Base-by-base conservation (phyloP, 2,329 filamentous ascomycete species). In the Colletotrichum sp. region DNA sequence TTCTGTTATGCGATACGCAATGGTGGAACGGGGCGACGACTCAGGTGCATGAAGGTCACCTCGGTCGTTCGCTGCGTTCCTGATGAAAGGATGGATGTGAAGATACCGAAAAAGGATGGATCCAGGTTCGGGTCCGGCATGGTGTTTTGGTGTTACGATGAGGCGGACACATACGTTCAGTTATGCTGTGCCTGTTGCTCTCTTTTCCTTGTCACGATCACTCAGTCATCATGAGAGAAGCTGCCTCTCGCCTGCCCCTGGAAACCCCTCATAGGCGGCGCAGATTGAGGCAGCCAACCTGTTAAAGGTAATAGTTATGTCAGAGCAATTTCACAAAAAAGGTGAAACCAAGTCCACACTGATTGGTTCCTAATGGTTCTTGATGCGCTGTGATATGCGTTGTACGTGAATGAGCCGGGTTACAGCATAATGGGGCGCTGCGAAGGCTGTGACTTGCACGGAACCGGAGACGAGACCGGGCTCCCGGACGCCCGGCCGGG, bases 231-330 rank as follows among this genome's bases (percentile, higher is more conserved):
- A 39, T 29, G 22, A 32, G 34, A 62, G 72, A 61, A 39, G n/a
- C 25, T 25, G 55, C 29, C 66, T 55, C 55, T 57, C 27, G 36
- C 29, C 34, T 36, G 52, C 29, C 27, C 29, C 9, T 15, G 27
- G 49, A 36, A 29, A 55, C 29, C 67, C 44, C 34, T 29, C 9
- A 34, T 36, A 19, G 34, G 12, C 34, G 34, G 49, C 15, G 61
- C 27, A 25, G 69, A 25, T 62, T 22, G 69, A 69, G 39, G 30
- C 72, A 67, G 69, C 39, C 62, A 66, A 44, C 62, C 52, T 75
- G 72, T 63, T 62, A 44, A 39, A 66, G 62, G 72, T 75, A 72
- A 75, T 75, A 49, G 22, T 75, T 75, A 72, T 72, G 62, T 61
- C 72, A 75, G 55, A 67, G 64, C 49, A 67, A 72, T 62, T 30